These are phyloP conservation scores for Arachis stenosperma DNA, from an alignment of 306 rosid genomes.

Conservation along the genomic window DNA sequence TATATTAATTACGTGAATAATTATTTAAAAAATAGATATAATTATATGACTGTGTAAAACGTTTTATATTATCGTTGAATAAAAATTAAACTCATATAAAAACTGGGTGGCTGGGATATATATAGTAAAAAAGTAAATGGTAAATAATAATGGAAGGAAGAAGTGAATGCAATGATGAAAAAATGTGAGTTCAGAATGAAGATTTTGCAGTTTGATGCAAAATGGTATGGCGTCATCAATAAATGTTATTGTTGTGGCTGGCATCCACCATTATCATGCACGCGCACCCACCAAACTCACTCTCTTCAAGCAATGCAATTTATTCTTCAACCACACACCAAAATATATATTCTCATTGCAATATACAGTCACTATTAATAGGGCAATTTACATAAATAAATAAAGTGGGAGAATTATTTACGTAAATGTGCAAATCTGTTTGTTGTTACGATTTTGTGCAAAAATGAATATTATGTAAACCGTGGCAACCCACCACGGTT, in stretches of 20 bases:
- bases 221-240: conserved; percentile 77
- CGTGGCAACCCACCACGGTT: too few species aligned
- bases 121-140: conserved; percentile 23
- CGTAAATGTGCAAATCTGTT: too few species aligned
- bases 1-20: too few species aligned
- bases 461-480: too few species aligned
- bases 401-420: too few species aligned
- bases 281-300: conserved; percentile 80
- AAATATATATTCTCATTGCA: conserved; percentile 3
- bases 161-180: conserved; percentile 57
- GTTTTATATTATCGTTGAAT: too few species aligned
- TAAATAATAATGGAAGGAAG: conserved; percentile 28
- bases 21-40: too few species aligned
- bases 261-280: conserved; percentile 73
- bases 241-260: conserved; percentile 79
- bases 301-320: conserved; percentile 41
- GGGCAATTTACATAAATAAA: too few species aligned
- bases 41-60: too few species aligned
- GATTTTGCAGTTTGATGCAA: conserved; percentile 59
- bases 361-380: conserved; percentile 21
- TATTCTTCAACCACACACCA: background rate
- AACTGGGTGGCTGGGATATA: too few species aligned
- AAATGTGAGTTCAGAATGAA: conserved; percentile 61
- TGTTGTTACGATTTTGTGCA: too few species aligned
- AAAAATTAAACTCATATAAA: too few species aligned